These are phyloP conservation scores for Anthracocystis panici-leucophaei DNA, from an alignment of 1,284 basidiomycete genomes.

Conservation along the genomic window DNA sequence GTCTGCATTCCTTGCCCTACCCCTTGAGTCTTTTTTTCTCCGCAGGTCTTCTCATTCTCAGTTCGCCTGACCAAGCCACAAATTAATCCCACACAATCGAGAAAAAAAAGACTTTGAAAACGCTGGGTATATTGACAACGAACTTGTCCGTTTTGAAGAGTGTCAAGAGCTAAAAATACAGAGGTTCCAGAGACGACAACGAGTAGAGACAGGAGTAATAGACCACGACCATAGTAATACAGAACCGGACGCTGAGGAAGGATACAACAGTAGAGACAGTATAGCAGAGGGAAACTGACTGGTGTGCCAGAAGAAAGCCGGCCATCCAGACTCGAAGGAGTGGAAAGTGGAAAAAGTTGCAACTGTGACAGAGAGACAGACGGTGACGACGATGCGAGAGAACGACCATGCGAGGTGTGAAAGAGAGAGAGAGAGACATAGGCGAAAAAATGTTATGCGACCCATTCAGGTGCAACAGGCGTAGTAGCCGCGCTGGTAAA, in stretches of 20 bases:
- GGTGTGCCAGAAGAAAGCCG: constrained; percentile 33
- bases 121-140: constrained; percentile 43
- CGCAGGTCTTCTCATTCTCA: too few relatives aligned
- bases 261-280: constrained; percentile 25
- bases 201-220: constrained; percentile 25
- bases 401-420: constrained; percentile 23
- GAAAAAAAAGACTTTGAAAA: too few relatives aligned
- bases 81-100: not conserved
- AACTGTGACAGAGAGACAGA: constrained; percentile 8
- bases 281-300: constrained; percentile 13
- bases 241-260: constrained; percentile 9
- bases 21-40: too few relatives aligned
- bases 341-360: constrained; percentile 6
- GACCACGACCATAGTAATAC: constrained; percentile 14
- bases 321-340: constrained; percentile 33
- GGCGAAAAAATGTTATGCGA: constrained; percentile 12
- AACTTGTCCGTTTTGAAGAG: constrained; percentile 25
- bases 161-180: constrained; percentile 38
- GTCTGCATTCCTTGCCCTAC: too few relatives aligned
- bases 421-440: constrained; percentile 6
- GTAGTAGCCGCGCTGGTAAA: constrained; percentile 34
- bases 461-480: constrained; percentile 37
- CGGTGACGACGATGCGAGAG: constrained; percentile 15
- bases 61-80: not conserved
- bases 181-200: not conserved